Conservation (phyloP, 352 stramenopile species). For the Globisporangium perplexum region DNA sequence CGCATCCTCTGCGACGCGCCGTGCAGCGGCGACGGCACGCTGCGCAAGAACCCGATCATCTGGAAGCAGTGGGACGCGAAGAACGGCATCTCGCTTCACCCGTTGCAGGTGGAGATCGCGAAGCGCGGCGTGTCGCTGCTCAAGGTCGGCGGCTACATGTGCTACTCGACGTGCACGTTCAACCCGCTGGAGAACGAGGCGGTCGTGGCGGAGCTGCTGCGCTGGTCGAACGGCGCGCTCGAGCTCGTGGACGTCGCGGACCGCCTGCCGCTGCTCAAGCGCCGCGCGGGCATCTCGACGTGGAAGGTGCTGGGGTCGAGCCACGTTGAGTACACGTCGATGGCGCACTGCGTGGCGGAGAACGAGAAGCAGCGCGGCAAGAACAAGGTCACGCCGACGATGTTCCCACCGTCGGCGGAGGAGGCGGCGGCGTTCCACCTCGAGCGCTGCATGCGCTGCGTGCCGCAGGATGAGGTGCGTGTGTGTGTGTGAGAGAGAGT, state of each 20-base stretch:
- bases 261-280: constrained; percentile 78
- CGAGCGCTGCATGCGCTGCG: constrained; percentile 94
- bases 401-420: constrained; percentile 87
- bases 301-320: constrained; percentile 94
- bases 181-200: constrained; percentile 99
- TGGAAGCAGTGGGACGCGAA: constrained; percentile 93
- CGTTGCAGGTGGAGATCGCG: constrained; percentile 95
- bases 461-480: constrained; percentile 95
- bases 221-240: constrained; percentile 84
- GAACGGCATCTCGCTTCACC: constrained; percentile 91
- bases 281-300: constrained; percentile 75
- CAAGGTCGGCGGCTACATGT: constrained; percentile 91
- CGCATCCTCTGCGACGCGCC: constrained; percentile 98
- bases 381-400: constrained; percentile 77
- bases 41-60: constrained; percentile 97
- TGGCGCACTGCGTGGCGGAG: constrained; percentile 53
- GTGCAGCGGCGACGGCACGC: constrained; percentile 97
- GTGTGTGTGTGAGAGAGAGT: neutral
- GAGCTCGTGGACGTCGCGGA: constrained; percentile 90
- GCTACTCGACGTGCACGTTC: constrained; percentile 97
- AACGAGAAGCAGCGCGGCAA: constrained; percentile 61
- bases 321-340: constrained; percentile 72
- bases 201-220: constrained; percentile 95
- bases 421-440: constrained; percentile 79
- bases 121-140: constrained; percentile 89